phyloP scores from a whole-genome alignment of 176 grass and related monocot species.

The Calamus simplicifolius region DNA sequence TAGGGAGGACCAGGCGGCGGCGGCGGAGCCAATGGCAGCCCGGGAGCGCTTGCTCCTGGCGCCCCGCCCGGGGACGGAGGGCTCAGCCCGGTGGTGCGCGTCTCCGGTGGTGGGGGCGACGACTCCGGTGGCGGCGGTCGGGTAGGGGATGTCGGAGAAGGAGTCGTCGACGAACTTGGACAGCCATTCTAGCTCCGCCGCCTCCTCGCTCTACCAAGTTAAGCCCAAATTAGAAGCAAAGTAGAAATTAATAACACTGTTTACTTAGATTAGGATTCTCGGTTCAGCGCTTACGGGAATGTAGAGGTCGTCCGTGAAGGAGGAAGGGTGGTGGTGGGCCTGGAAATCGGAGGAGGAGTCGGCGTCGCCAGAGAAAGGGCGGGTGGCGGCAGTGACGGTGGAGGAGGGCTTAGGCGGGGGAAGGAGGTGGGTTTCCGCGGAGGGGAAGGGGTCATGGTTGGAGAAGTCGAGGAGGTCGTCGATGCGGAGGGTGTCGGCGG shows the following conservation, averaged over 20 bases:
- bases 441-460: not conserved
- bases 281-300: not conserved
- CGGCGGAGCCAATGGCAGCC: not conserved
- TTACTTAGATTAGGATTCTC: too few relatives aligned
- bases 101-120: not conserved
- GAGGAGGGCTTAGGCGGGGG: not conserved
- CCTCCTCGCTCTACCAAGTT: not conserved
- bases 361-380: not conserved
- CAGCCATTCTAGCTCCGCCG: not conserved
- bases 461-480: conserved; percentile 3
- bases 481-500: not conserved
- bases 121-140: not conserved
- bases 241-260: not conserved
- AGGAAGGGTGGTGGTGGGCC: not conserved
- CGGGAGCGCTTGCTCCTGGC: conserved; percentile 9
- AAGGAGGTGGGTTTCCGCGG: not conserved
- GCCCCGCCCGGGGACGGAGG: not conserved
- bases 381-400: not conserved
- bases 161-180: not conserved
- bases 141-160: conserved; percentile 3
- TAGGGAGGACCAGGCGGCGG: not conserved
- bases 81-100: not conserved
- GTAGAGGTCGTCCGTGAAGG: not conserved
- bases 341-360: not conserved
- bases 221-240: not conserved